These are phyloP conservation scores for Suzukiozyma palmioleophila DNA, from an alignment of 1,139 yeast genomes.

Conservation along the genomic window DNA sequence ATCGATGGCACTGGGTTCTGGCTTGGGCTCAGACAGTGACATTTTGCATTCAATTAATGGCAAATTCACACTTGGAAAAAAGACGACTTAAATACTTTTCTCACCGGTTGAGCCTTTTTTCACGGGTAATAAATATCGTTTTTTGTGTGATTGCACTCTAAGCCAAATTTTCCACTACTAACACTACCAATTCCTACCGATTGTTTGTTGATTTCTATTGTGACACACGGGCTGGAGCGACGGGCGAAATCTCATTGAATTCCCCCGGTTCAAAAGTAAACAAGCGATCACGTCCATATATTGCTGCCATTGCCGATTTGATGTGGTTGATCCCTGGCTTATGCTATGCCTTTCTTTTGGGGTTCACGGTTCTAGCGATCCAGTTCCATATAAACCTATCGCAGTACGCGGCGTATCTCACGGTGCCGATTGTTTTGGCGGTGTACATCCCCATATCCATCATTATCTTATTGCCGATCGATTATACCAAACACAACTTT, in stretches of 20 bases:
- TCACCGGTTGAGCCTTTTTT: not conserved
- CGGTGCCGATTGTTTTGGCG: slow-evolving; percentile 33
- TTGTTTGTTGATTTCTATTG: slow-evolving; percentile 1
- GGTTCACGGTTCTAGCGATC: slow-evolving; percentile 31
- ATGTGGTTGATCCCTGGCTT: slow-evolving; percentile 30
- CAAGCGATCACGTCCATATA: too few relatives aligned
- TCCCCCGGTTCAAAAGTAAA: too few relatives aligned
- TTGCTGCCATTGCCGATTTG: too few relatives aligned
- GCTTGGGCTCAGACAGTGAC: not conserved
- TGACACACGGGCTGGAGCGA: not conserved
- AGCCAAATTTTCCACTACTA: too few relatives aligned
- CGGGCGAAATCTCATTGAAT: too few relatives aligned
- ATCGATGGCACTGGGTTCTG: not conserved
- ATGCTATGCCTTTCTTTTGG: slow-evolving; percentile 26
- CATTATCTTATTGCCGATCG: slow-evolving; percentile 37
- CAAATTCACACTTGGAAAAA: not conserved
- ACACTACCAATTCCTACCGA: not conserved
- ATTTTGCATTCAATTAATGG: not conserved
- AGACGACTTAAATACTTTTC: not conserved
- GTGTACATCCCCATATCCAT: slow-evolving; percentile 43
- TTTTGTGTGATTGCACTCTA: too few relatives aligned
- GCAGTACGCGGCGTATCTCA: slow-evolving; percentile 30
- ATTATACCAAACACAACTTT: slow-evolving; percentile 29
- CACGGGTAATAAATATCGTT: too few relatives aligned
- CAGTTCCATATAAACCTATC: slow-evolving; percentile 35